Evolutionary conservation across 1,139 yeast genomes (phyloP).

Genomic region (Geotrichum bryndzae): DNA sequence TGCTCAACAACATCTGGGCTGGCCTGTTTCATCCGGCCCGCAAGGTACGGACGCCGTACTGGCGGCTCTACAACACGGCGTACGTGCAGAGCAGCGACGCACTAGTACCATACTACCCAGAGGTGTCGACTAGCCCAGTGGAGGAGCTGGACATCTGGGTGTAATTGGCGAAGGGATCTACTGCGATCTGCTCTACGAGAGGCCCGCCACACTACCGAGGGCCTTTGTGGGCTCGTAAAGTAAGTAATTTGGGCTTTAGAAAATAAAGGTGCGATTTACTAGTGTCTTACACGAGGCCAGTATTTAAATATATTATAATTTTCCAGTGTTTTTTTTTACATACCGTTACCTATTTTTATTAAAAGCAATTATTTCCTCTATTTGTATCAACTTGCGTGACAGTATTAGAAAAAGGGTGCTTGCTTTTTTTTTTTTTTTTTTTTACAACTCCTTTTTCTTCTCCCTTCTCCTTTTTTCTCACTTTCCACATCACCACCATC

Average conservation of each 20-base stretch:
- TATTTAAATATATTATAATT: no score
- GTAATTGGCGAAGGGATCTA: neutral
- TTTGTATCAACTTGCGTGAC: neutral
- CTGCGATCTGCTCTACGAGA: neutral
- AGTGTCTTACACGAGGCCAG: no score
- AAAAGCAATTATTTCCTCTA: neutral
- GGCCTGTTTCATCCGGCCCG: slow-evolving; percentile 93
- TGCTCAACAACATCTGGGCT: slow-evolving; percentile 73
- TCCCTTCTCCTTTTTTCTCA: neutral
- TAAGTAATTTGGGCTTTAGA: neutral
- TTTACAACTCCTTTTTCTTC: neutral
- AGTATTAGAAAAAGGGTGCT: neutral
- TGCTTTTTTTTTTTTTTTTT: neutral
- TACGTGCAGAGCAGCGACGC: slow-evolving; percentile 72
- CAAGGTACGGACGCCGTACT: slow-evolving; percentile 76
- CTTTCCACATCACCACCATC: neutral
- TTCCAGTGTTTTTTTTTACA: neutral
- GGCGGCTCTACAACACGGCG: slow-evolving; percentile 75
- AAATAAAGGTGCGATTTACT: neutral
- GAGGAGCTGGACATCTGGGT: neutral
- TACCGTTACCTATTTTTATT: neutral
- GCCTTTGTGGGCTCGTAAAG: neutral
- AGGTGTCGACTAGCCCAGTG: slow-evolving; percentile 15
- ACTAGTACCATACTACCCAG: slow-evolving; percentile 79
- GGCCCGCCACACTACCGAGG: neutral